A percentile compares a stretch with the other conserved stretches of the same genome.
These are phyloP conservation scores for Mrakia blollopis DNA, from an alignment of 768 basidiomycete genomes.

Conservation along the genomic window DNA sequence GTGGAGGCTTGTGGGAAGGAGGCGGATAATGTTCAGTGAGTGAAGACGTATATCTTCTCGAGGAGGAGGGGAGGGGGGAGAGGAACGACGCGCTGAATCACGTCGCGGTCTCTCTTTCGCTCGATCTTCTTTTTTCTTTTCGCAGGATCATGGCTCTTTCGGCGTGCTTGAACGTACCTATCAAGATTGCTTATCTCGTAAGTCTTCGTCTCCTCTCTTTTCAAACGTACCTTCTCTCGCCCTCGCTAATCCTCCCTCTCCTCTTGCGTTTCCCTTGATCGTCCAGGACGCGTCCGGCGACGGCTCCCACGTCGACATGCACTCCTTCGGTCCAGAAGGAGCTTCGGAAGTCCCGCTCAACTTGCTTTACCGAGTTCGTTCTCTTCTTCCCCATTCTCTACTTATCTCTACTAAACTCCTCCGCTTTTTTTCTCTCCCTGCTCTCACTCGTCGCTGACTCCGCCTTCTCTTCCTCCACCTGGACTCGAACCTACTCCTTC, in stretches of 20 bases:
- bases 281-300: constrained; percentile 6
- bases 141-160: constrained; percentile 14
- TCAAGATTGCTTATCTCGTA: constrained; percentile 12
- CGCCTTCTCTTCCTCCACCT: no score
- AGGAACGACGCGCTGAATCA: background rate
- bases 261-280: background rate
- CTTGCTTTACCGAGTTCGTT: constrained; percentile 8
- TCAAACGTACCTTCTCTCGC: background rate
- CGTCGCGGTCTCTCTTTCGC: background rate
- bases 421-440: no score
- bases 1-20: constrained; percentile 75
- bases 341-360: background rate
- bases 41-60: no score
- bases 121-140: no score
- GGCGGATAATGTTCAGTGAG: constrained; percentile 53
- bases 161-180: background rate
- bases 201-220: background rate
- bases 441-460: background rate
- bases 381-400: background rate
- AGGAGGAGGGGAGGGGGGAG: background rate
- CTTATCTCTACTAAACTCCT: no score
- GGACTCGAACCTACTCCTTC: background rate
- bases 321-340: constrained; percentile 1
- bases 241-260: background rate
- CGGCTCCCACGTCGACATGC: constrained; percentile 14